Percentiles rank a stretch among this genome's conserved stretches.
Evolutionary conservation across 495 filamentous ascomycete genomes (phyloP).

Genomic region (Penicillium bovifimosum): DNA sequence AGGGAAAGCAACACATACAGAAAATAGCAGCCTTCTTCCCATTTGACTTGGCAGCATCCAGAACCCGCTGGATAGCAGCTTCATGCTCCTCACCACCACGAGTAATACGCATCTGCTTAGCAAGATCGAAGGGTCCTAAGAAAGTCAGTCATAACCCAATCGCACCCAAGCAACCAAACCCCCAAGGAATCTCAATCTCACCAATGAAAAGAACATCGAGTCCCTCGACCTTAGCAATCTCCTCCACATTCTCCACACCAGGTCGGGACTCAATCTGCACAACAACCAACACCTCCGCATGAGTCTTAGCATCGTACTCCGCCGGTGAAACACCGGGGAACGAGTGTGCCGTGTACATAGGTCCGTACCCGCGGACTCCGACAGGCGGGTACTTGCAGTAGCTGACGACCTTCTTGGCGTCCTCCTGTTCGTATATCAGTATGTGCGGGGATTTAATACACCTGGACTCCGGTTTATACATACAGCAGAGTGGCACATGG

Average conservation of each 20-base stretch:
- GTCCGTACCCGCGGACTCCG: slow-evolving; percentile 61
- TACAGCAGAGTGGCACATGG: slow-evolving; percentile 35
- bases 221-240: slow-evolving; percentile 43
- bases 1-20: slow-evolving; percentile 35
- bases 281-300: slow-evolving; percentile 33
- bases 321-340: slow-evolving; percentile 37
- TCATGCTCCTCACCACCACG: slow-evolving; percentile 42
- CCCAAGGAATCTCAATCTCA: slow-evolving; percentile 7
- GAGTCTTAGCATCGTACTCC: slow-evolving; percentile 32
- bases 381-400: slow-evolving; percentile 62
- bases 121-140: slow-evolving; percentile 52
- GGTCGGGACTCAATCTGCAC: slow-evolving; percentile 46
- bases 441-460: too few relatives aligned
- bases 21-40: slow-evolving; percentile 79
- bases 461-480: neutral
- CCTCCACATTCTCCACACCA: slow-evolving; percentile 44
- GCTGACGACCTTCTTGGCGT: slow-evolving; percentile 54
- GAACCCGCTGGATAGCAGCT: slow-evolving; percentile 59
- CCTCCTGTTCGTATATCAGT: slow-evolving; percentile 27
- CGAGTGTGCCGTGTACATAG: slow-evolving; percentile 48
- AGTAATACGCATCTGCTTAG: slow-evolving; percentile 34
- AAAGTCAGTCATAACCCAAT: neutral
- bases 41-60: slow-evolving; percentile 55
- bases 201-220: slow-evolving; percentile 42
- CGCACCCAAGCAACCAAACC: too few relatives aligned